phyloP scores from a whole-genome alignment of 2,329 filamentous ascomycete genomes.

The Cladophialophora carrionii region DNA sequence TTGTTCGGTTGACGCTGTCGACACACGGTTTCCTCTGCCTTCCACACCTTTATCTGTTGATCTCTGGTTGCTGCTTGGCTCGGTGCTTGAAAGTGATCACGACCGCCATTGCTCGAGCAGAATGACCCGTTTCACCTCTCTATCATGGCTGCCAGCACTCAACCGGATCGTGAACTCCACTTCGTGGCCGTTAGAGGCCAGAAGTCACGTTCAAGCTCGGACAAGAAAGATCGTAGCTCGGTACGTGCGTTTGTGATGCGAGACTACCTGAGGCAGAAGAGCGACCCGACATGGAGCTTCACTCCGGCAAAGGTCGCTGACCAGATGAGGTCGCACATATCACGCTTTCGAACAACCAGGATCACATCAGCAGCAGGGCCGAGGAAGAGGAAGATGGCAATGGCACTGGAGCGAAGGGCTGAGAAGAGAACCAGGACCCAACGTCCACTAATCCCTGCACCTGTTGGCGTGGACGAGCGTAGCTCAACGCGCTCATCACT shows the following conservation, averaged over 20 bases:
- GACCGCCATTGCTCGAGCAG: not conserved
- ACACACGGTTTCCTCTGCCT: not conserved
- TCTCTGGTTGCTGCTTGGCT: not conserved
- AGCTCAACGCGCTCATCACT: not conserved
- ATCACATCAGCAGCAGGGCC: conserved; percentile 1
- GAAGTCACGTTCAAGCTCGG: conserved; percentile 11
- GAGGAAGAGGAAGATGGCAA: conserved; percentile 9
- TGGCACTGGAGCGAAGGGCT: not conserved
- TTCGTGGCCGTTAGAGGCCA: conserved; percentile 22
- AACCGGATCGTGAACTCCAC: conserved; percentile 20
- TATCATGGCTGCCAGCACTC: not conserved
- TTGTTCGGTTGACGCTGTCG: not conserved
- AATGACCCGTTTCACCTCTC: not conserved
- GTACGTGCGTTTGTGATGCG: conserved; percentile 27
- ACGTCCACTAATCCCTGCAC: conserved; percentile 16
- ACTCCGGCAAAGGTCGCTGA: conserved; percentile 22
- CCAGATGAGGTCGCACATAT: conserved; percentile 25
- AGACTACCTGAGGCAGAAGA: conserved; percentile 27
- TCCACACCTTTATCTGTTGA: not conserved
- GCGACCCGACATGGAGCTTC: conserved; percentile 24
- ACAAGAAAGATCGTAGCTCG: conserved; percentile 21
- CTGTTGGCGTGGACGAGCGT: not conserved
- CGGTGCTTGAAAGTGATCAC: not conserved
- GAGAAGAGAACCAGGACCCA: not conserved
- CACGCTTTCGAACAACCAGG: conserved; percentile 23